Evolutionary conservation across 2,329 filamentous ascomycete species (phyloP).

Genomic region (Aspergillus floridensis): DNA sequence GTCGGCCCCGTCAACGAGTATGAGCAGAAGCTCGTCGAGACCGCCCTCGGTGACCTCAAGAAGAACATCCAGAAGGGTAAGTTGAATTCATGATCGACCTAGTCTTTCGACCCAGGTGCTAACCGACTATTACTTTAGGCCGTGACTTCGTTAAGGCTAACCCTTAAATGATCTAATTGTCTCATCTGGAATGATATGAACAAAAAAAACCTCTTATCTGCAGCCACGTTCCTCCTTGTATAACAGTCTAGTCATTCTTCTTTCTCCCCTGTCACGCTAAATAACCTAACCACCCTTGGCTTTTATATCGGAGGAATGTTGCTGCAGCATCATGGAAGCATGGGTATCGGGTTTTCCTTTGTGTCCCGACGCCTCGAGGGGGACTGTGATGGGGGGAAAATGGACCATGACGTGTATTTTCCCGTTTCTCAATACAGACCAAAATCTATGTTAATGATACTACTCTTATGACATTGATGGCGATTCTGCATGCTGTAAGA

Average conservation of each 20-base stretch:
- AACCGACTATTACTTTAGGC: constrained; percentile 11
- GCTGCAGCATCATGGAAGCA: constrained; percentile 15
- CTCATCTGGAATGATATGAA: neutral
- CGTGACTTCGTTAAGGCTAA: constrained; percentile 63
- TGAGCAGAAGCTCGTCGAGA: constrained; percentile 88
- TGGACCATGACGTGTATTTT: constrained; percentile 13
- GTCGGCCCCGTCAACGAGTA: constrained; percentile 78
- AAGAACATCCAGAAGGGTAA: constrained; percentile 82
- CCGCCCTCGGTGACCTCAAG: constrained; percentile 65
- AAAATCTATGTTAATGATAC: neutral
- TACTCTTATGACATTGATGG: neutral
- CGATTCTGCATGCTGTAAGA: no score
- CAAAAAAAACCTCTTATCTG: neutral
- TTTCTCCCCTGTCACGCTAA: constrained; percentile 6
- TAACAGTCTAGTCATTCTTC: constrained; percentile 25
- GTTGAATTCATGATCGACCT: neutral
- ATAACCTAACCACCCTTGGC: constrained; percentile 18
- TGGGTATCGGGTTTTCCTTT: neutral
- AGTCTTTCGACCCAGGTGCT: neutral
- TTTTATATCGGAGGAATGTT: constrained; percentile 23
- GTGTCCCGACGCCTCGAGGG: constrained; percentile 3
- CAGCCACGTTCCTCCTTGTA: constrained; percentile 27
- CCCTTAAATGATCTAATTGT: constrained; percentile 38
- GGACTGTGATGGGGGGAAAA: constrained; percentile 3
- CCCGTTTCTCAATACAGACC: neutral